phyloP scores from a whole-genome alignment of 345 rosid species.

The Psidium guajava region DNA sequence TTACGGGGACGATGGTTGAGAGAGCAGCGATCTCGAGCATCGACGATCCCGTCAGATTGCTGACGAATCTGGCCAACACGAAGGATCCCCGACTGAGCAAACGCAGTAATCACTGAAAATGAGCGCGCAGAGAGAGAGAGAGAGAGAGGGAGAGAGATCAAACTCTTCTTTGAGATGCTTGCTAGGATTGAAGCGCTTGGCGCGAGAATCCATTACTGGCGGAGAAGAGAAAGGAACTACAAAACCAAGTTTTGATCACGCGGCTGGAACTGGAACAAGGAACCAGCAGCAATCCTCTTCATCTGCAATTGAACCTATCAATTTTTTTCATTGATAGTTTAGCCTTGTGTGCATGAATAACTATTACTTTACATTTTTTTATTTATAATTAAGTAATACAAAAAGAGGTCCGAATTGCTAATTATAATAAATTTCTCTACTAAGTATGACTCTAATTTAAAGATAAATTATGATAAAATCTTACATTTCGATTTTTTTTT shows the following conservation, averaged over 20 bases:
- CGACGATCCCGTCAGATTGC: slow-evolving; percentile 78
- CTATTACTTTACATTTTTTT: too few relatives aligned
- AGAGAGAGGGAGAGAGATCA: not conserved
- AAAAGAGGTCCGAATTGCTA: too few relatives aligned
- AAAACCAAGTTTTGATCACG: not conserved
- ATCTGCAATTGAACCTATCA: not conserved
- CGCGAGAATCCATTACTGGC: slow-evolving; percentile 35
- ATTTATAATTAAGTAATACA: too few relatives aligned
- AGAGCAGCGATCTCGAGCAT: slow-evolving; percentile 55
- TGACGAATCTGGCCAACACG: slow-evolving; percentile 46
- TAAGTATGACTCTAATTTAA: too few relatives aligned
- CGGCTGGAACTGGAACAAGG: not conserved
- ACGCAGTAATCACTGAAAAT: not conserved
- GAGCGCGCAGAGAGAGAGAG: not conserved
- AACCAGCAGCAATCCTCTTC: not conserved
- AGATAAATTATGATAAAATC: too few relatives aligned
- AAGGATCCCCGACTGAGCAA: not conserved
- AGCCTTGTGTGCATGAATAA: too few relatives aligned
- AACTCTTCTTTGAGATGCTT: slow-evolving; percentile 82
- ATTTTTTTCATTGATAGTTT: too few relatives aligned
- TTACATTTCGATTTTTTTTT: too few relatives aligned
- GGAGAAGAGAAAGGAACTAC: not conserved
- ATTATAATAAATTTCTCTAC: too few relatives aligned
- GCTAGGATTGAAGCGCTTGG: slow-evolving; percentile 43
- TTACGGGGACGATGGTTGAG: slow-evolving; percentile 51